A percentile compares a stretch with the other conserved stretches of the same genome.
Conservation (phyloP, 2,329 filamentous ascomycete species). For the Sclerotinia minor region DNA sequence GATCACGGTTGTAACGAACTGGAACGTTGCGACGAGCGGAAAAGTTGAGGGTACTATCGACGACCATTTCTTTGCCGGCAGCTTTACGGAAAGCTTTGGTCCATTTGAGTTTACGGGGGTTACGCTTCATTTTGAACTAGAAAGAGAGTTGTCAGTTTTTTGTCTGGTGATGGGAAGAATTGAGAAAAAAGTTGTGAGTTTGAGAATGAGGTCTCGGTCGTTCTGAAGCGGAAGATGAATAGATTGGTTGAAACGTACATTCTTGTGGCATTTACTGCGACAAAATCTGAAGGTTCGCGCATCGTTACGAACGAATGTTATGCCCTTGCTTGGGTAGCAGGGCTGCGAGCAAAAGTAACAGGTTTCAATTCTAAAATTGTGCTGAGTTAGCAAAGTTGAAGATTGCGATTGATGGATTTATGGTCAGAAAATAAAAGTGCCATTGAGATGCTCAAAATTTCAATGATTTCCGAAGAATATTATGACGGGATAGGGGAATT, state of each 20-base stretch:
- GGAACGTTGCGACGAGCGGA: constrained; percentile 91
- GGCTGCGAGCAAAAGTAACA: constrained; percentile 68
- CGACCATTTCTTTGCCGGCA: constrained; percentile 83
- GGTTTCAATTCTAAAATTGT: constrained; percentile 24
- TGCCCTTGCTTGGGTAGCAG: constrained; percentile 63
- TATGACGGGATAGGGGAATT: neutral
- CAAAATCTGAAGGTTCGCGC: constrained; percentile 60
- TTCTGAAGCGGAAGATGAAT: neutral
- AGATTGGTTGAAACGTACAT: constrained; percentile 29
- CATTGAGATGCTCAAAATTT: neutral
- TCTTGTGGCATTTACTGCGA: constrained; percentile 50
- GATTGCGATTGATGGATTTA: neutral
- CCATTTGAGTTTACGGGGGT: constrained; percentile 95
- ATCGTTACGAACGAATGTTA: constrained; percentile 46
- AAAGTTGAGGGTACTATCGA: constrained; percentile 92
- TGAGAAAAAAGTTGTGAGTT: neutral
- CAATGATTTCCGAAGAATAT: no score
- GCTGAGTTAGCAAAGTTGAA: constrained; percentile 12
- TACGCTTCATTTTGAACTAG: constrained; percentile 95
- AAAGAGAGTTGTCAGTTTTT: neutral
- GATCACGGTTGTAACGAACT: constrained; percentile 91
- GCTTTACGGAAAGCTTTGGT: constrained; percentile 89
- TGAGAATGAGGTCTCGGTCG: neutral
- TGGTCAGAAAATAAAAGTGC: neutral
- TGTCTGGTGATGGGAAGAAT: neutral